Evolutionary conservation across 2,329 filamentous ascomycete genomes (phyloP), one percentile per base, ranked within the genome.

Genomic region (Aspergillus chevalieri): DNA sequence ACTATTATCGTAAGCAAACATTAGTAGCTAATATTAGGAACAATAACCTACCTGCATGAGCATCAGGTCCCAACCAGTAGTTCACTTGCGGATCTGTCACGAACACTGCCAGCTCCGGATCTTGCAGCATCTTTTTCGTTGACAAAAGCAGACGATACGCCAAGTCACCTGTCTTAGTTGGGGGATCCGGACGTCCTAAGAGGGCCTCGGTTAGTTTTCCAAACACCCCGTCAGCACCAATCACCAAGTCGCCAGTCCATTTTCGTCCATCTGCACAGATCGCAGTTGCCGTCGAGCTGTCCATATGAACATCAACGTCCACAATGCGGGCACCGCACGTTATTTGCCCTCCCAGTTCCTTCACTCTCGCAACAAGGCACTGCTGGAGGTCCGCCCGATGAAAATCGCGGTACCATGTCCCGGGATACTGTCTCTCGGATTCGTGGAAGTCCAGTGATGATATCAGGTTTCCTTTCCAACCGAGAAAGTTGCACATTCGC

Each of bases 131-230:
- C 43, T 78, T 70, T 24, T 74, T 66, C 2, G 73, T 71, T 3
- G 71, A 69, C 10, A 82, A 62, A 6, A 79, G 64, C 43, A 82
- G 69, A 4, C 79, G 74, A 60, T 81, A 82, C 2, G 79, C 78
- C 26, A 81, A 61, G 58, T 82, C 78, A 1, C 79, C 79, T 0
- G 79, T 82, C 44, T 74, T 69, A 12, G 72, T 61, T 1, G 78
- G 76, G 0, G 74, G 73, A 53, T 76, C 70, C 0, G 65, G 58
- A 10, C 63, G 62, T 3, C 71, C 71, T 6, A 79, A 57, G n/a
- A 81, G 64, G 6, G 67, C 61, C 47, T 75, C 70, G 3, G 77
- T 72, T 46, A 65, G 43, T n/a, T 57, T 65, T 9, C 61, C 60
- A 53, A 64, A 63, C 2, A 65, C 57, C 0, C 62, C 62, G 41